phyloP scores from a whole-genome alignment of 257 asterid species.

The Avicennia marina region DNA sequence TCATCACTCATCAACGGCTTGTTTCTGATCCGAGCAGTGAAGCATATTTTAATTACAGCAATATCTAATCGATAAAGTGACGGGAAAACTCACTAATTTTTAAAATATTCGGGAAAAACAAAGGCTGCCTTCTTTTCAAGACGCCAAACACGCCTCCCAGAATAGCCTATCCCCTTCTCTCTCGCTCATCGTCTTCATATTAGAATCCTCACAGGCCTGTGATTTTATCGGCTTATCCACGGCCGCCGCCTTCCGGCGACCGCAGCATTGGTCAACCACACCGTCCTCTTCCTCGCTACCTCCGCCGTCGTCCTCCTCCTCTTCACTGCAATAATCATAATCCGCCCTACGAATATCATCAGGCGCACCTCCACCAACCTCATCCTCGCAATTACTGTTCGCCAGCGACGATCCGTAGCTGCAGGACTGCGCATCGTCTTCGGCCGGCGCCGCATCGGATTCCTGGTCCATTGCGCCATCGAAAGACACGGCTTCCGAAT shows the following conservation, averaged over 20 bases:
- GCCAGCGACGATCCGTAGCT: slow-evolving; percentile 31
- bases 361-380: slow-evolving; percentile 7
- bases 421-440: slow-evolving; percentile 50
- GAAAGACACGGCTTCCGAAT: slow-evolving; percentile 31
- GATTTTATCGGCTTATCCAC: slow-evolving; percentile 20
- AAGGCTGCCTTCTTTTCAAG: slow-evolving; percentile 25
- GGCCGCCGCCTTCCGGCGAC: background rate
- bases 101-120: background rate
- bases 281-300: slow-evolving; percentile 43
- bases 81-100: no score
- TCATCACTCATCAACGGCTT: no score
- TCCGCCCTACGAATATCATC: slow-evolving; percentile 10
- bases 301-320: slow-evolving; percentile 11
- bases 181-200: slow-evolving; percentile 26
- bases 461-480: slow-evolving; percentile 15
- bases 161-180: slow-evolving; percentile 51
- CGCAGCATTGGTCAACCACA: slow-evolving; percentile 45
- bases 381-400: background rate
- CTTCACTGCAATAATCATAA: slow-evolving; percentile 1
- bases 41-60: no score
- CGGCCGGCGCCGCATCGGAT: slow-evolving; percentile 15
- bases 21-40: no score
- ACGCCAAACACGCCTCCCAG: slow-evolving; percentile 73
- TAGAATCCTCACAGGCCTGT: slow-evolving; percentile 29
- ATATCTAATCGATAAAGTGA: no score